Evolutionary conservation across 129 eudicot genomes (phyloP).

Genomic region (Arctium minus): DNA sequence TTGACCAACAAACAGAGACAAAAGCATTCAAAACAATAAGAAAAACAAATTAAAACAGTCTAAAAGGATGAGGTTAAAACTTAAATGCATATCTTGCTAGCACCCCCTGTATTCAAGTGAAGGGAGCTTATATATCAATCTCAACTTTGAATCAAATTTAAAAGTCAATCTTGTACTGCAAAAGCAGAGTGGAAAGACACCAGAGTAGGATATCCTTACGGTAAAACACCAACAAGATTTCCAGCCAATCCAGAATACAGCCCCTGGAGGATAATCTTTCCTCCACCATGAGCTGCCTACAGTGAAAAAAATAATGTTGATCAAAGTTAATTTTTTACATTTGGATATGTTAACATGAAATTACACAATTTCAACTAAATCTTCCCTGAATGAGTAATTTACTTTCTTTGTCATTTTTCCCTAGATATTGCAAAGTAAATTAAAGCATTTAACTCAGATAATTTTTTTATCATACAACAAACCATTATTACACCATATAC

Average conservation of each 20-base stretch:
- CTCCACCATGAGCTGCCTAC: constrained; percentile 96
- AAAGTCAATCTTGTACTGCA: not conserved
- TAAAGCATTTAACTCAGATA: not conserved
- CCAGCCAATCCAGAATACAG: constrained; percentile 95
- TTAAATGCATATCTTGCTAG: not conserved
- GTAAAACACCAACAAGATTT: constrained; percentile 93
- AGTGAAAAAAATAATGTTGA: constrained; percentile 11
- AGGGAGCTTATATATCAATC: not conserved
- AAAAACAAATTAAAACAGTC: not conserved
- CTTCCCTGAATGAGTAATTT: not conserved
- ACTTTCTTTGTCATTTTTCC: not conserved
- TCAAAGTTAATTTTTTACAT: not conserved
- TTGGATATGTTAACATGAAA: not conserved
- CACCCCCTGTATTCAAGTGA: not conserved
- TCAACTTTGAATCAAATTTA: not conserved
- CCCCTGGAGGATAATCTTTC: constrained; percentile 77
- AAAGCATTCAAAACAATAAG: not conserved
- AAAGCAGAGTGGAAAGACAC: not conserved
- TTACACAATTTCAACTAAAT: not conserved
- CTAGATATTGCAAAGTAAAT: not conserved
- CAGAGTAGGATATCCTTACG: constrained; percentile 47
- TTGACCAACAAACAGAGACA: not conserved
- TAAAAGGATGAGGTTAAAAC: not conserved
- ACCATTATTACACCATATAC: not conserved
- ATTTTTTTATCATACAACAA: not conserved